phyloP scores from a whole-genome alignment of 1,139 yeast genomes.

The Yamadazyma aaseri region DNA sequence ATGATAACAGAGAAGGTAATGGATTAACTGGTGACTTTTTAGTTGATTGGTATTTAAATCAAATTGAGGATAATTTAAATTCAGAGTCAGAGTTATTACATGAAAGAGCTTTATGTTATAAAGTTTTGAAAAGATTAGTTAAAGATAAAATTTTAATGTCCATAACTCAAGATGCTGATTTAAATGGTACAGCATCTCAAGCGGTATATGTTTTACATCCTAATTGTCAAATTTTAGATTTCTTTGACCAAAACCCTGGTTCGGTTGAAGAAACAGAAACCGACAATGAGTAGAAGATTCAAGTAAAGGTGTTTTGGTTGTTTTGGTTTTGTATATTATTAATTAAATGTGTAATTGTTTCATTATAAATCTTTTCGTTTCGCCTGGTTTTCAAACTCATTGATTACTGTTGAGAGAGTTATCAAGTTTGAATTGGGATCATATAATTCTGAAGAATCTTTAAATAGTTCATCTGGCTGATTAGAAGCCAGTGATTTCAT shows the following conservation, averaged over 20 bases:
- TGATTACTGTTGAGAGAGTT: slow-evolving; percentile 16
- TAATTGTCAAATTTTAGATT: slow-evolving; percentile 75
- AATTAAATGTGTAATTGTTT: background rate
- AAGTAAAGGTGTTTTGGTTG: background rate
- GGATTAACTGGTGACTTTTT: slow-evolving; percentile 74
- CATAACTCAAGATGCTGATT: slow-evolving; percentile 59
- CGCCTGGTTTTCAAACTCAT: slow-evolving; percentile 12
- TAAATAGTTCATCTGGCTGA: slow-evolving; percentile 5
- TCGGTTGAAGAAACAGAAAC: slow-evolving; percentile 18
- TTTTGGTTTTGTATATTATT: background rate
- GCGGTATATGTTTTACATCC: slow-evolving; percentile 80
- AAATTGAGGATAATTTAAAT: slow-evolving; percentile 68
- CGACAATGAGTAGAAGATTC: slow-evolving; percentile 9
- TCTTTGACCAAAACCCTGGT: slow-evolving; percentile 36
- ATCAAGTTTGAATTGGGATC: slow-evolving; percentile 17
- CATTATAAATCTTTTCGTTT: background rate
- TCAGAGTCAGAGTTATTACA: slow-evolving; percentile 69
- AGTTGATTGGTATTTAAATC: slow-evolving; percentile 77
- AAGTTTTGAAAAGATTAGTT: slow-evolving; percentile 80
- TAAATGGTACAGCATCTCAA: slow-evolving; percentile 22
- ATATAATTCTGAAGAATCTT: slow-evolving; percentile 9
- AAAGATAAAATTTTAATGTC: slow-evolving; percentile 85
- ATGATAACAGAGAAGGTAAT: slow-evolving; percentile 49
- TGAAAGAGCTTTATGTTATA: slow-evolving; percentile 71
- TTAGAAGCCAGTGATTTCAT: slow-evolving; percentile 4